Evolutionary conservation across 345 rosid species (phyloP).

Genomic region (Psidium guajava): DNA sequence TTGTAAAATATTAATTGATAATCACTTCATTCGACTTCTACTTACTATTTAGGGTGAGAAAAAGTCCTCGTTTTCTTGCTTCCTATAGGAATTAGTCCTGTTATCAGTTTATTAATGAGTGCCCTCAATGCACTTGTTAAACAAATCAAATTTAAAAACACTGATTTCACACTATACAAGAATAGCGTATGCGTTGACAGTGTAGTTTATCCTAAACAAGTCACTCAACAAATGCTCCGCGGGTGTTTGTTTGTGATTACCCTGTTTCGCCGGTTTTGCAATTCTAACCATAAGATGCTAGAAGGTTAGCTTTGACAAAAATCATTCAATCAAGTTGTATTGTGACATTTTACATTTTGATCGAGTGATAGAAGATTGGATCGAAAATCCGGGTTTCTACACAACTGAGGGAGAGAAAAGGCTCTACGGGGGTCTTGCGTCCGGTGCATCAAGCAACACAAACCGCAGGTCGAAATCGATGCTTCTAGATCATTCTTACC

Average conservation of each 20-base stretch:
- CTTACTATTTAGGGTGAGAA: neutral
- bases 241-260: neutral
- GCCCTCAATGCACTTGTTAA: neutral
- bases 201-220: neutral
- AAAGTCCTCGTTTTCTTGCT: neutral
- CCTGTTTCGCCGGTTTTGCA: neutral
- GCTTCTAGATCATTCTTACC: neutral
- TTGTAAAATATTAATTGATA: neutral
- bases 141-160: neutral
- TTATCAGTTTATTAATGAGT: neutral
- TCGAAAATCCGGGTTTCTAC: neutral
- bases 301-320: neutral
- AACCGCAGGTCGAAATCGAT: neutral
- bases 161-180: neutral
- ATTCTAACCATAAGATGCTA: neutral
- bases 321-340: neutral
- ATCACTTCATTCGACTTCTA: neutral
- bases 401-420: neutral
- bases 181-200: neutral
- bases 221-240: neutral
- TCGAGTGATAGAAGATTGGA: neutral
- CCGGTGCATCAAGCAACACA: neutral
- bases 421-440: neutral
- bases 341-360: neutral
- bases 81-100: neutral